Evolutionary conservation across 495 filamentous ascomycete genomes (phyloP), one percentile per base, ranked within the genome.

Genomic region (Parachaetomium inaequale): DNA sequence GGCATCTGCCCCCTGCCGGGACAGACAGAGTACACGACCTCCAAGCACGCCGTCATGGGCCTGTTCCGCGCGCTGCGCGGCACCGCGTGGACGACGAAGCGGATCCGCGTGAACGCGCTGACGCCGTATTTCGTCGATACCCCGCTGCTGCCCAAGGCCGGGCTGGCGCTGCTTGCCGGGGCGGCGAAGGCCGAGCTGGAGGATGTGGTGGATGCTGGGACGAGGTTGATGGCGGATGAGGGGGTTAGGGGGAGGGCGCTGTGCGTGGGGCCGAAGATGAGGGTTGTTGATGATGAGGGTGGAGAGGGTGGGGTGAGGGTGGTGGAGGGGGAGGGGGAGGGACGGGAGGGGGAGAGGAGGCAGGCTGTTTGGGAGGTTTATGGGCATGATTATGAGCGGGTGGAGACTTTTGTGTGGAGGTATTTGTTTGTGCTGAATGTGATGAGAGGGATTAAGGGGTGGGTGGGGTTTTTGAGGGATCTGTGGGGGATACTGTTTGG

Each of bases 71-170:
- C 74, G 14, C 71, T 89, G 19, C 71, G 87, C 6, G 63, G 76
- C 5, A 78, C 79, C 0, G 68, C 76, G 4, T 80, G 76, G 62
- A 17, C 32, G 8, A 29, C 47, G 26, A 51, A 73, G 29, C 83
- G 82, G 2, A 71, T 90, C 7, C 72, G 87, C 25, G 72, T 85
- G 50, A 90, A 88, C 61, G 68, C 87, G 45, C 57, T 90, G 15
- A 79, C 74, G 58, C 87, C 87, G 4, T 90, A 89, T 64, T 89
- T 87, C 64, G 83, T 89, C 49, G 81, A 87, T 53, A 89, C 87
- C 17, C 82, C 84, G 4, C 73, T 90, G 15, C 34, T 86, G 17
- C 67, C 74, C 0, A 46, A 62, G 8, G 21, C 47, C 0, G 84
- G 64, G 8, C 67, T 81, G 42, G 54, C 76, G 11, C 10, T 87